phyloP scores from a whole-genome alignment of 2,329 filamentous ascomycete genomes.

The Pseudogymnoascus destructans region DNA sequence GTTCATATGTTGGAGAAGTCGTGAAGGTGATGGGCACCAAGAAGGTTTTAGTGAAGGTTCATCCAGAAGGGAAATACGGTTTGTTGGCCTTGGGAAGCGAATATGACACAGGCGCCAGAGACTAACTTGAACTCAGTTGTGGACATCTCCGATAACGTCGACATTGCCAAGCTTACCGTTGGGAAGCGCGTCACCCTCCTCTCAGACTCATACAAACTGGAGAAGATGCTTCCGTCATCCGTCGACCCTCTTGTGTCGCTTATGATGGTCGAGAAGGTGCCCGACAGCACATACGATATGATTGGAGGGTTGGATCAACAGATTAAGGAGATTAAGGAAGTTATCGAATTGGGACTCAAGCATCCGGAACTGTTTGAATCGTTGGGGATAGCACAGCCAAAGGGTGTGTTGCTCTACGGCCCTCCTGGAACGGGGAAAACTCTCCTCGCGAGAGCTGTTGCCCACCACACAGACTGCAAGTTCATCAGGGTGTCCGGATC shows the following conservation, averaged over 20 bases:
- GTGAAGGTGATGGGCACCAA: constrained; percentile 99
- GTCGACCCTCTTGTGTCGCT: constrained; percentile 96
- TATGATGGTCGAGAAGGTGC: constrained; percentile 99
- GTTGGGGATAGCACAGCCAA: constrained; percentile 95
- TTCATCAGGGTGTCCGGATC: constrained; percentile 96
- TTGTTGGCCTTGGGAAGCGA: constrained; percentile 24
- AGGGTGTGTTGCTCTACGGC: constrained; percentile 92
- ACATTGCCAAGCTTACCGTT: constrained; percentile 87
- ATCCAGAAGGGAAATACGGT: constrained; percentile 99
- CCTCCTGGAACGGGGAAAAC: constrained; percentile 97
- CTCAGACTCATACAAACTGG: constrained; percentile 95
- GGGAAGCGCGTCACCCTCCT: constrained; percentile 95
- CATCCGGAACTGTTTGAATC: constrained; percentile 98
- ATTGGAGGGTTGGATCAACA: constrained; percentile 97
- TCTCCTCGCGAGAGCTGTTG: constrained; percentile 82
- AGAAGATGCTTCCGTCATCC: constrained; percentile 95
- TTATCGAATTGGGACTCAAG: constrained; percentile 96
- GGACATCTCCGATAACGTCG: constrained; percentile 86
- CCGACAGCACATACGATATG: constrained; percentile 99
- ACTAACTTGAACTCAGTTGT: constrained; percentile 51
- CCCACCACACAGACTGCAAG: constrained; percentile 97
- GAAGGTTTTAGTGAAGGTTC: constrained; percentile 97
- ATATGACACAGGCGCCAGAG: background rate
- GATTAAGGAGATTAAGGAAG: constrained; percentile 99
- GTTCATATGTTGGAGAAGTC: constrained; percentile 97